Conservation (phyloP, 2,329 filamentous ascomycete genomes). For the Blastomyces parvus region DNA sequence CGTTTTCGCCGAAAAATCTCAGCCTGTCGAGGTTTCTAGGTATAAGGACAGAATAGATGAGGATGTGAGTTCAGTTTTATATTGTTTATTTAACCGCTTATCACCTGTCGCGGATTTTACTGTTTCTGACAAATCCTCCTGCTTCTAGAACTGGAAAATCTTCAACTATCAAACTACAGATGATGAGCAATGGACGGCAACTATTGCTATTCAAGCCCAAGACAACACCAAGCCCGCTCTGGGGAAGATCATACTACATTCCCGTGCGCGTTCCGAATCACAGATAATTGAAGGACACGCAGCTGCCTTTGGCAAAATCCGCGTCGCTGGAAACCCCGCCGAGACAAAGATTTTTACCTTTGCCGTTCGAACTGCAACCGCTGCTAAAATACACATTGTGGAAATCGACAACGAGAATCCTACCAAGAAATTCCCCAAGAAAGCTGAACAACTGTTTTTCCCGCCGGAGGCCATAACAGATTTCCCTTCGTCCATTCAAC, state of each 20-base stretch:
- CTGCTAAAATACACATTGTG: conserved; percentile 93
- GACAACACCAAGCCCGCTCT: conserved; percentile 59
- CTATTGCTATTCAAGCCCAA: conserved; percentile 89
- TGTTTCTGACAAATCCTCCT: neutral
- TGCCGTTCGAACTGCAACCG: conserved; percentile 77
- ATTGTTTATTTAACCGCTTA: neutral
- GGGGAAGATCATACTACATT: conserved; percentile 95
- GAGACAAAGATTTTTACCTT: conserved; percentile 97
- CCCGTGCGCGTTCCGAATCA: conserved; percentile 89
- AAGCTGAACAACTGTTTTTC: conserved; percentile 96
- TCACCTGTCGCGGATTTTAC: neutral
- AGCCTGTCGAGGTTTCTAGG: conserved; percentile 79
- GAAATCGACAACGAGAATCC: conserved; percentile 89
- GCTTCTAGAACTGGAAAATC: conserved; percentile 53
- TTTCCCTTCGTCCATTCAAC: conserved; percentile 95
- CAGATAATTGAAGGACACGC: conserved; percentile 97
- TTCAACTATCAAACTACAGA: conserved; percentile 98
- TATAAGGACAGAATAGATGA: conserved; percentile 68
- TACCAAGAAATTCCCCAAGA: conserved; percentile 87
- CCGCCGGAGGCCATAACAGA: conserved; percentile 90
- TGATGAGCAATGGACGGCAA: conserved; percentile 96
- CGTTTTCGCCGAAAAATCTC: conserved; percentile 69
- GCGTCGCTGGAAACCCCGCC: conserved; percentile 76
- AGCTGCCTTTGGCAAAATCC: conserved; percentile 81
- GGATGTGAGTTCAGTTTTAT: conserved; percentile 47